phyloP scores from a whole-genome alignment of 2,329 filamentous ascomycete genomes.

The Monilinia fructicola region DNA sequence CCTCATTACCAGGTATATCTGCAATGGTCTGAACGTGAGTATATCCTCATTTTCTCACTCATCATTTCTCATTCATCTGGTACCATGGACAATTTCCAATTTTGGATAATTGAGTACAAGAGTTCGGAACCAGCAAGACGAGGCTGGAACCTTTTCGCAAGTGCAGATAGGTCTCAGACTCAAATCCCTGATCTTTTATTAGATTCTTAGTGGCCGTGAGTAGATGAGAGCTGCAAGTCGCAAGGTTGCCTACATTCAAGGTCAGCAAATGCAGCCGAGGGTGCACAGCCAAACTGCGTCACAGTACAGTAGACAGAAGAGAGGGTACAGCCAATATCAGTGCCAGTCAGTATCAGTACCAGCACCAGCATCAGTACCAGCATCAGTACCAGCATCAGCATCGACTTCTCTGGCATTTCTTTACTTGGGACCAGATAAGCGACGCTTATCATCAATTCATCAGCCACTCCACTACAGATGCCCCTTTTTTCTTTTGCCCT shows the following conservation, averaged over 20 bases:
- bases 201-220: conserved; percentile 19
- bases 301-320: background rate
- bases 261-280: conserved; percentile 13
- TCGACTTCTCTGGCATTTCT: background rate
- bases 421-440: conserved; percentile 18
- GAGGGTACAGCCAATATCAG: too few relatives aligned
- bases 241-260: background rate
- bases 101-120: conserved; percentile 10
- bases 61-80: background rate
- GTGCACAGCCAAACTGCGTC: conserved; percentile 19
- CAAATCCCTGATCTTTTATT: conserved; percentile 17
- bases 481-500: conserved; percentile 12
- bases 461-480: background rate
- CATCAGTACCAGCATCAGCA: too few relatives aligned
- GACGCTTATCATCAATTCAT: conserved; percentile 8
- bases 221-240: conserved; percentile 14
- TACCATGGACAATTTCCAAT: conserved; percentile 9
- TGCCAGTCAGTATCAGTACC: background rate
- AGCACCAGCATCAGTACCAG: too few relatives aligned
- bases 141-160: conserved; percentile 23
- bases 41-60: conserved; percentile 11
- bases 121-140: conserved; percentile 15
- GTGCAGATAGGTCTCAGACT: conserved; percentile 17
- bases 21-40: conserved; percentile 17
- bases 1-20: background rate